Percentiles rank a stretch among this genome's conserved stretches.
phyloP scores from a whole-genome alignment of 495 filamentous ascomycete genomes.

The Podospora didyma region DNA sequence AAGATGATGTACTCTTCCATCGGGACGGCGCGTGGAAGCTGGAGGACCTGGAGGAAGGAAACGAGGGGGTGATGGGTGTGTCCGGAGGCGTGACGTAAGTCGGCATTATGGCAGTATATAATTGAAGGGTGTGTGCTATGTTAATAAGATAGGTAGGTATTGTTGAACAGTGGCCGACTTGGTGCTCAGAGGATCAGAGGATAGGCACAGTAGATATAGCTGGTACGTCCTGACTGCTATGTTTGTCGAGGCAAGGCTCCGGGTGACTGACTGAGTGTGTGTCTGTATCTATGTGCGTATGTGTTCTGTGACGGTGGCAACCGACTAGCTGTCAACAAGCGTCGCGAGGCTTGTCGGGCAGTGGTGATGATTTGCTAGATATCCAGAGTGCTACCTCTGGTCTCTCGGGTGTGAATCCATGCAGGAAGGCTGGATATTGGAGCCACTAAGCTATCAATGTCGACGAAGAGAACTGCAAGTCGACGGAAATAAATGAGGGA shows the following conservation, averaged over 20 bases:
- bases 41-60: constrained; percentile 1
- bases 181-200: too few species aligned
- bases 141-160: too few species aligned
- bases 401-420: neutral
- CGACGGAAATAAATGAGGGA: neutral
- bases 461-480: neutral
- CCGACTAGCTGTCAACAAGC: too few species aligned
- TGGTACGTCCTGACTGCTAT: too few species aligned
- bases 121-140: too few species aligned
- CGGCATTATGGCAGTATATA: constrained; percentile 1
- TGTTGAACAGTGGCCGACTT: too few species aligned
- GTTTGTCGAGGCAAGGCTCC: too few species aligned
- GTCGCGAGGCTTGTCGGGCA: neutral
- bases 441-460: neutral
- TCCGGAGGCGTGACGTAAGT: constrained; percentile 6
- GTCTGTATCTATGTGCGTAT: too few species aligned
- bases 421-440: neutral
- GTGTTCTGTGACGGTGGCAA: too few species aligned
- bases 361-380: neutral
- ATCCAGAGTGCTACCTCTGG: neutral
- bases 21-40: neutral
- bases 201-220: too few species aligned
- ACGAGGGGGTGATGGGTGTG: neutral
- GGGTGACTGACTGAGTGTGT: too few species aligned
- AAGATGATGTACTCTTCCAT: neutral